Base-by-base conservation (phyloP, 2,329 filamentous ascomycete species). In the Scopulariopsis brevicaulis region DNA sequence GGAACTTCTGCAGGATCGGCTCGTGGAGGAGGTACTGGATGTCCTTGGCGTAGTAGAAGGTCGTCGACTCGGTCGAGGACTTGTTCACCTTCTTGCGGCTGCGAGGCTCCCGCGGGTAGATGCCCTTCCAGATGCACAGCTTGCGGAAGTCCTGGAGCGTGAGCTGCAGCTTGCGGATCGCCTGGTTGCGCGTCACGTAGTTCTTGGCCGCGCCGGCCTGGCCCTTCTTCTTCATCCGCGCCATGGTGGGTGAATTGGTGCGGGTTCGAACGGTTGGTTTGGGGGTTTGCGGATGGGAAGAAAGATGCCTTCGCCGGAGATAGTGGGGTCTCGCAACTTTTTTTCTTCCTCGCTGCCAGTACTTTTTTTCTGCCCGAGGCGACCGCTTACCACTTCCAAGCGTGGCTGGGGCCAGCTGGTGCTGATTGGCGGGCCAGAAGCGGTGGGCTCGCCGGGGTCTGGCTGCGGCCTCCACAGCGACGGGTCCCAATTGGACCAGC, bases 71-170 rank as follows among this genome's bases (percentile, higher is more conserved):
- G 40, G 89, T 96, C 28, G 91, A 85, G 60, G 89, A 90, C 74
- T 95, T 96, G 69, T 88, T 90, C 50, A 89, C 94, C 82, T 96
- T 96, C 79, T 96, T 96, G 79, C 91, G 93, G 78, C 88, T 96
- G 69, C 94, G 85, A 63, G 94, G 94, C 78, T 99, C 94, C 68
- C 94, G 89, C 64, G 94, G 94, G 75, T 96, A 99, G 72, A 99
- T 97, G 67, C 92, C 94, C 79, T 97, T 97, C 87, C 96, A 99
- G 73, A 99, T 99, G 77, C 94, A 99, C 70, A 99, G 82, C 76
- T 96, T 88, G 75, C 94, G 87, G 77, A 99, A 99, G 76, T 99
- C 94, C 64, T 92, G 91, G 59, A 99, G 84, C 68, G 89, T 96
- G 74, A 99, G 89, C 76, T 99, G 94, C 62, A 99, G 86, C 78